Evolutionary conservation across 1,284 basidiomycete species (phyloP).

Genomic region (Leccinum laetum): DNA sequence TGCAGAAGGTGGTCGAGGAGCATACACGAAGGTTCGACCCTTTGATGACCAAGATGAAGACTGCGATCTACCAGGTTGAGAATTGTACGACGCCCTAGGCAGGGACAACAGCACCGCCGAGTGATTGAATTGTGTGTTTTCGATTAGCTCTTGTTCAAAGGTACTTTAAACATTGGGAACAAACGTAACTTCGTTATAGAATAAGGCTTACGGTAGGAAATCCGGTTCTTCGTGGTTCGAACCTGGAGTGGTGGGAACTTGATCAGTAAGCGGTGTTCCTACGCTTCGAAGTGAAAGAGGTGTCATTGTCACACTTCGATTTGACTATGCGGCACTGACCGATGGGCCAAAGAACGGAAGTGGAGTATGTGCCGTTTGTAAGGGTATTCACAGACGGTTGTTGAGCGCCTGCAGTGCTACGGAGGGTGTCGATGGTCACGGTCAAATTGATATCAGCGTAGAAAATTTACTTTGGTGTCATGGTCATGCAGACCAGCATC

Average conservation of each 20-base stretch:
- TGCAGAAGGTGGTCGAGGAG: conserved; percentile 52
- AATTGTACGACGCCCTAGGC: conserved; percentile 23
- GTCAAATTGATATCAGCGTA: background rate
- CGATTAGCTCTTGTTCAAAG: conserved; percentile 17
- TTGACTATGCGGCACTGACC: conserved; percentile 14
- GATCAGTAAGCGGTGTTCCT: background rate
- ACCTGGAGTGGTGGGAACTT: background rate
- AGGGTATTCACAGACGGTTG: background rate
- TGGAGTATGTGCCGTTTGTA: background rate
- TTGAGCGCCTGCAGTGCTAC: conserved; percentile 3
- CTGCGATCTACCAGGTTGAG: conserved; percentile 8
- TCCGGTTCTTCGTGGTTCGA: conserved; percentile 13
- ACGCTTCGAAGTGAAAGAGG: conserved; percentile 7
- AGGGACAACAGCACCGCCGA: background rate
- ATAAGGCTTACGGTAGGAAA: conserved; percentile 20
- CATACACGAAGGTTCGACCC: conserved; percentile 40
- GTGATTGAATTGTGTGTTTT: background rate
- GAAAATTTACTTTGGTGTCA: conserved; percentile 11
- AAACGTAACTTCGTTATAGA: background rate
- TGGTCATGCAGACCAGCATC: background rate
- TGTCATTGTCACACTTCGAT: conserved; percentile 2
- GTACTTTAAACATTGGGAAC: conserved; percentile 15
- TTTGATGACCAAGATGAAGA: background rate
- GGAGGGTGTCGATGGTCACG: background rate
- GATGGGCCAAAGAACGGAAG: background rate